Base-by-base conservation (phyloP, 2,329 filamentous ascomycete genomes). In the Colletotrichum noveboracense region DNA sequence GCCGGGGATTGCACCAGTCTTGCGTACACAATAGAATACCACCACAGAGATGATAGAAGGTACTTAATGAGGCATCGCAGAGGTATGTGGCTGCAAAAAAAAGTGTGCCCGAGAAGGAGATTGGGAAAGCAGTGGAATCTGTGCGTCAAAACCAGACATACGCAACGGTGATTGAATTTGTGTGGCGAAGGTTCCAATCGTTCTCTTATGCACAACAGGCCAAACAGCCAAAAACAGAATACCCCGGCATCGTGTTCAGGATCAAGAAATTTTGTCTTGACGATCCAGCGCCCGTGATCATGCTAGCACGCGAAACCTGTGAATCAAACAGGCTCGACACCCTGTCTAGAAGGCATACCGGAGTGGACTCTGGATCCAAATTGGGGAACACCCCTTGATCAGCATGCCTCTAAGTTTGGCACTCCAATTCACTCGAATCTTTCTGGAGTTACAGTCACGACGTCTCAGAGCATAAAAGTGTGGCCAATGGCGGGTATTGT, bases 401-500 rank as follows among this genome's bases (percentile, higher is more conserved):
- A 52, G n/a, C 43, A 48, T 48, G 38, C 9, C 38, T n/a, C 5
- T 1, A 4, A 48, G 38, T n/a, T 48, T 7, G 38, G 18, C 1
- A 52, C 10, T 52, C n/a, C n/a, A 52, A 52, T n/a, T 52, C 10
- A 52, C 43, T 52, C n/a, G n/a, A 7, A 52, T 21, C 6, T 21
- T 2, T 52, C 43, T 21, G 21, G 18, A 21, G 3, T 28, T 58
- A 18, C 13, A 58, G 55, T 43, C 58, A 62, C 58, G 12, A 62
- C 28, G n/a, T 8, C 61, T 38, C 16, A 28, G 21, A n/a, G 16
- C 8, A 24, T 14, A 26, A 21, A 28, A 12, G 24, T 12, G 2
- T 30, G 43, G 28, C 21, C 55, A 38, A 70, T 30, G 38, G 26
- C 30, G 32, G 24, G 21, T n/a, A 66, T 66, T 62, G 68, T 61